phyloP scores from a whole-genome alignment of 73 alveolate genomes.

The Stentor coeruleus region DNA sequence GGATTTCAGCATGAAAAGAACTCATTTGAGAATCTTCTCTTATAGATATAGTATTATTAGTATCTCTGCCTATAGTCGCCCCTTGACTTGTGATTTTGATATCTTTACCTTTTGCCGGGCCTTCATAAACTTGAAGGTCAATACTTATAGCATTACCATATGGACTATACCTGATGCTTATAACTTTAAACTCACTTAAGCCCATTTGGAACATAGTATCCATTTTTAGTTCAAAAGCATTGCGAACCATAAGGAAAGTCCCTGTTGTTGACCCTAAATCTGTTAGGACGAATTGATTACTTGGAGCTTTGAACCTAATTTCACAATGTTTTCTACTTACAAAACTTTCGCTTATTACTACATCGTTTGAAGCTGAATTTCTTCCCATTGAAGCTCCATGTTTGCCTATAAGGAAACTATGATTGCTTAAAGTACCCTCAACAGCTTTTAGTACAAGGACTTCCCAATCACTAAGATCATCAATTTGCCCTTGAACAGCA shows the following conservation, averaged over 20 bases:
- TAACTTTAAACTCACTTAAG: constrained; percentile 62
- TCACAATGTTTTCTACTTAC: constrained; percentile 68
- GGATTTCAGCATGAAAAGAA: constrained; percentile 59
- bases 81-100: constrained; percentile 46
- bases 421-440: constrained; percentile 61
- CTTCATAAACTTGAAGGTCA: constrained; percentile 61
- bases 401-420: constrained; percentile 55
- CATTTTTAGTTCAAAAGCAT: constrained; percentile 39
- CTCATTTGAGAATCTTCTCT: constrained; percentile 69
- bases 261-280: constrained; percentile 75
- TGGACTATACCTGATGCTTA: constrained; percentile 35
- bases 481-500: too few relatives aligned
- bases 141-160: constrained; percentile 26
- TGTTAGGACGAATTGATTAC: constrained; percentile 28
- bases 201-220: constrained; percentile 77
- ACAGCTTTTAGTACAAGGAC: constrained; percentile 69
- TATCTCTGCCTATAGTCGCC: constrained; percentile 63
- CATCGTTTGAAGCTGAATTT: constrained; percentile 71
- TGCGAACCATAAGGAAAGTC: constrained; percentile 59
- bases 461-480: constrained; percentile 31
- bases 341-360: constrained; percentile 65
- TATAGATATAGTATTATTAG: constrained; percentile 50
- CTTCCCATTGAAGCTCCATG: constrained; percentile 73
- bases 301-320: constrained; percentile 24
- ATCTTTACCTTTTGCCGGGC: constrained; percentile 58